Percentiles rank a stretch among this genome's conserved stretches.
These are phyloP conservation scores for Polysphondylium violaceum DNA, from an alignment of 78 protist genomes.

Conservation along the genomic window DNA sequence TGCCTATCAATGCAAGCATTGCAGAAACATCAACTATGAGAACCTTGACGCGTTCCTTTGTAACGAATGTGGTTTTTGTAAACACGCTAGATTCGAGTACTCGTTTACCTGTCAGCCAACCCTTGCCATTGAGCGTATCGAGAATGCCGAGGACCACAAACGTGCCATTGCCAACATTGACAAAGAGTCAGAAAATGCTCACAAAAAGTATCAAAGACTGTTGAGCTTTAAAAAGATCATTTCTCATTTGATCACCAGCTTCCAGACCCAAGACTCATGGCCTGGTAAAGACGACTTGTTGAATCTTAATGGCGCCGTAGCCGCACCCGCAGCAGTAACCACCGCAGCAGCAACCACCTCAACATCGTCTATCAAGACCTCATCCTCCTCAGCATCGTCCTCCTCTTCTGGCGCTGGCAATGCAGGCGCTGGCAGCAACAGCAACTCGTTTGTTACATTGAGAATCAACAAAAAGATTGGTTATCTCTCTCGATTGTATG, in stretches of 20 bases:
- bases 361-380: background rate
- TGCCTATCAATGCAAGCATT: constrained; percentile 96
- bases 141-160: constrained; percentile 81
- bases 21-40: constrained; percentile 97
- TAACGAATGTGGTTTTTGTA: constrained; percentile 96
- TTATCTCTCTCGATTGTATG: constrained; percentile 55
- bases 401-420: background rate
- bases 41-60: constrained; percentile 94
- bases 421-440: background rate
- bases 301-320: background rate
- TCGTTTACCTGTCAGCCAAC: constrained; percentile 74
- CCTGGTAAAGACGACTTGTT: constrained; percentile 58
- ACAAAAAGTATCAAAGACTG: constrained; percentile 67
- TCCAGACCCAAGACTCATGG: constrained; percentile 75
- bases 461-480: constrained; percentile 60
- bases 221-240: constrained; percentile 51
- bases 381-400: background rate
- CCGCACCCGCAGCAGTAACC: background rate
- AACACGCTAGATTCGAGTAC: constrained; percentile 88
- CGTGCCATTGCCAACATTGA: constrained; percentile 59
- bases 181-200: constrained; percentile 84
- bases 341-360: background rate
- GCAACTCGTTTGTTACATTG: background rate
- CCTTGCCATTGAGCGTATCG: constrained; percentile 71
- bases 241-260: constrained; percentile 34